Evolutionary conservation across 371 early-diverging fungal species (phyloP).

Genomic region (Mucor circinelloides): DNA sequence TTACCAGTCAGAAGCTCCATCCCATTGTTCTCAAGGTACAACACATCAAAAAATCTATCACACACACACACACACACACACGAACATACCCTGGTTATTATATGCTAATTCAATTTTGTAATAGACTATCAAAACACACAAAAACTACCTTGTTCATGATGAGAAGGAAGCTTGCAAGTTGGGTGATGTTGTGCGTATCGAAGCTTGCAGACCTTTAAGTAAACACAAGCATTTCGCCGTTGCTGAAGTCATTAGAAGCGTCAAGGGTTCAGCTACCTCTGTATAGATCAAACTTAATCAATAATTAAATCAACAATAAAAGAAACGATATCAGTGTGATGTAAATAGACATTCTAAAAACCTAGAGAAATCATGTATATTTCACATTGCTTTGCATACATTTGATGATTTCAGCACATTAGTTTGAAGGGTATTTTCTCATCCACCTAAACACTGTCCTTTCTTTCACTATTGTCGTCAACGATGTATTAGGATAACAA

Average conservation of each 20-base stretch:
- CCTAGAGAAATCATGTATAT: neutral
- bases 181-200: slow-evolving; percentile 93
- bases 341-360: neutral
- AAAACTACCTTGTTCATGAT: slow-evolving; percentile 91
- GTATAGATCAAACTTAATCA: neutral
- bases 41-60: neutral
- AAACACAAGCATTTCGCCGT: slow-evolving; percentile 87
- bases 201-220: slow-evolving; percentile 88
- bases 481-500: neutral
- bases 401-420: neutral
- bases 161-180: slow-evolving; percentile 80
- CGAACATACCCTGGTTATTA: slow-evolving; percentile 2
- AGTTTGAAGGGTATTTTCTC: neutral
- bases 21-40: slow-evolving; percentile 86
- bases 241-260: slow-evolving; percentile 76
- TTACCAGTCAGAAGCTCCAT: slow-evolving; percentile 75
- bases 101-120: neutral
- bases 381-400: neutral
- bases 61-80: neutral
- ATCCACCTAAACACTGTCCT: neutral
- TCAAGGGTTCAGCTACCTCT: slow-evolving; percentile 18
- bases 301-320: neutral
- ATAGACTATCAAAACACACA: slow-evolving; percentile 70
- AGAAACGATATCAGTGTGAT: neutral
- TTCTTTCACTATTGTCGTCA: neutral